Conservation (phyloP, 495 filamentous ascomycete species). For the Tuber microsphaerosporum region DNA sequence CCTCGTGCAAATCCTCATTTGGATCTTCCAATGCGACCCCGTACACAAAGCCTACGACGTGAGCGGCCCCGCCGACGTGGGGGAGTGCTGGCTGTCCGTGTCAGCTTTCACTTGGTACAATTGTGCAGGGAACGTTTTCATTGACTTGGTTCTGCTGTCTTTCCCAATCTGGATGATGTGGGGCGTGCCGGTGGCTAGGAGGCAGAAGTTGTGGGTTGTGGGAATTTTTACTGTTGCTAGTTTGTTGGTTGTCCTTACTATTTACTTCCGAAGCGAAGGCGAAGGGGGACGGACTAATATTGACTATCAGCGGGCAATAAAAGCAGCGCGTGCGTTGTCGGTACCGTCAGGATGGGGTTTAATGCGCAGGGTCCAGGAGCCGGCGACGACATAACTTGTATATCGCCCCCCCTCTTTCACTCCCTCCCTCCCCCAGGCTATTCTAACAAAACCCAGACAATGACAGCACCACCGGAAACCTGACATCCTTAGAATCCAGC, state of each 20-base stretch:
- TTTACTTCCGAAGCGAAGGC: background rate
- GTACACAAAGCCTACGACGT: background rate
- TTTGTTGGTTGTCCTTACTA: background rate
- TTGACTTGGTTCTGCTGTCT: background rate
- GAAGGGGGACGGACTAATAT: background rate
- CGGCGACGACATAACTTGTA: background rate
- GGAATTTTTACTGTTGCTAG: background rate
- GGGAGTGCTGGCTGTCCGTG: background rate
- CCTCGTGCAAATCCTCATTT: background rate
- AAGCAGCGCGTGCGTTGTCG: background rate
- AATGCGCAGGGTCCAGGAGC: background rate
- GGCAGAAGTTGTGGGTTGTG: background rate
- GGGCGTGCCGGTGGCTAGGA: background rate
- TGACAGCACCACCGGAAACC: background rate
- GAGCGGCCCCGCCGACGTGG: background rate
- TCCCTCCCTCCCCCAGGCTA: background rate
- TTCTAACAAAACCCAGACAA: background rate
- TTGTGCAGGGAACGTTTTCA: background rate
- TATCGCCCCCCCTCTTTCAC: background rate
- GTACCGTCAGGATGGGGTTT: background rate
- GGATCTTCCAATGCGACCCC: background rate
- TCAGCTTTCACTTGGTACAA: background rate
- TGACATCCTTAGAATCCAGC: background rate
- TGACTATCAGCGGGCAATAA: background rate
- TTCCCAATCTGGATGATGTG: constrained; percentile 1